These are phyloP conservation scores for Kwoniella mangroviensis DNA, from an alignment of 768 basidiomycete species.

Conservation along the genomic window DNA sequence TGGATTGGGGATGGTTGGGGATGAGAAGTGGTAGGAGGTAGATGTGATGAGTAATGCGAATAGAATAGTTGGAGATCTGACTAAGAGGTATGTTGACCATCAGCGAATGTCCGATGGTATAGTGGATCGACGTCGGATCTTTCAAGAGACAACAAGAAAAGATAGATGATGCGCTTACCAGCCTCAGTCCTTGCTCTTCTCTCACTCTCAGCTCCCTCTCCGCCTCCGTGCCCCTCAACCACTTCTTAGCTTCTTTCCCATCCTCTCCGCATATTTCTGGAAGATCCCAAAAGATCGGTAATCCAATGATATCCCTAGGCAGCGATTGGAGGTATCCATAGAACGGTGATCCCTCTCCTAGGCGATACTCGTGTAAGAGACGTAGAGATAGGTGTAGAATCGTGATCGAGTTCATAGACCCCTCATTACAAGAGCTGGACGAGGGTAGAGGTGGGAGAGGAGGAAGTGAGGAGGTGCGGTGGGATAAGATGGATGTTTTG, in stretches of 20 bases:
- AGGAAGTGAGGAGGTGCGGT: constrained; percentile 21
- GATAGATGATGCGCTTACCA: constrained; percentile 24
- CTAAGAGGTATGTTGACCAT: neutral
- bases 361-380: constrained; percentile 55
- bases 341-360: constrained; percentile 51
- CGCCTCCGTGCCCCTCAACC: constrained; percentile 52
- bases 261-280: constrained; percentile 38
- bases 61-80: constrained; percentile 18
- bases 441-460: constrained; percentile 3
- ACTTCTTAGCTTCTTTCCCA: constrained; percentile 43
- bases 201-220: constrained; percentile 40
- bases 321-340: constrained; percentile 57
- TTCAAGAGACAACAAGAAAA: too few species aligned
- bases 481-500: constrained; percentile 32
- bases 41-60: constrained; percentile 8
- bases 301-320: constrained; percentile 43
- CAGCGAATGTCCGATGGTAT: neutral
- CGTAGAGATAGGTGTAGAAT: constrained; percentile 54
- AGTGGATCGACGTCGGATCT: neutral
- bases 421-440: neutral
- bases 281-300: constrained; percentile 56
- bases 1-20: constrained; percentile 16
- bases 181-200: constrained; percentile 32
- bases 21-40: constrained; percentile 18
- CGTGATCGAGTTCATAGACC: constrained; percentile 11